phyloP scores from a whole-genome alignment of 148 eudicot genomes.

The Chenopodium suecicum region DNA sequence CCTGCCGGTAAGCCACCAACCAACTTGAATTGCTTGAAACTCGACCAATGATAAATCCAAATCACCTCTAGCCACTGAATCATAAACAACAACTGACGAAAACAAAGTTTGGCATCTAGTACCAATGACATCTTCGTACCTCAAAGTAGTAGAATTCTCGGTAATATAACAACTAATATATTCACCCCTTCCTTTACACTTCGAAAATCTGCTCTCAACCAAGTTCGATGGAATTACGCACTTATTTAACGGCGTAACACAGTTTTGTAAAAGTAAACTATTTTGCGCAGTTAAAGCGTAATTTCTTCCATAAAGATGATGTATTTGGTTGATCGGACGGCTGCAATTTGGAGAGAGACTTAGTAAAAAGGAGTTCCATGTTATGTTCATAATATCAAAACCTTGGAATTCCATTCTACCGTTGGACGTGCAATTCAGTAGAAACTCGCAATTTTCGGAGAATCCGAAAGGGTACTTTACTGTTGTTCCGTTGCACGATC shows the following conservation, averaged over 20 bases:
- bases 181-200: too few relatives aligned
- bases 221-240: constrained; percentile 39
- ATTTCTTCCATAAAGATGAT: constrained; percentile 24
- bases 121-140: background rate
- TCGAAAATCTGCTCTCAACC: constrained; percentile 18
- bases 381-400: constrained; percentile 41
- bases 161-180: too few relatives aligned
- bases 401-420: constrained; percentile 31
- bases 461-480: constrained; percentile 75
- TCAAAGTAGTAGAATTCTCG: too few relatives aligned
- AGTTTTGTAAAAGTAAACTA: constrained; percentile 44
- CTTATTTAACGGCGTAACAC: constrained; percentile 20
- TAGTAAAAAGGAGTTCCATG: constrained; percentile 36
- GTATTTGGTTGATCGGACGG: constrained; percentile 33
- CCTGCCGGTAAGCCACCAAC: constrained; percentile 68
- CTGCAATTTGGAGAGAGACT: constrained; percentile 47
- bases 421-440: constrained; percentile 35
- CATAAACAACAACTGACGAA: constrained; percentile 46
- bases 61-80: constrained; percentile 7
- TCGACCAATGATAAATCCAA: constrained; percentile 34
- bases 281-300: constrained; percentile 49
- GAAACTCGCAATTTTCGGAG: constrained; percentile 46
- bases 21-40: constrained; percentile 52
- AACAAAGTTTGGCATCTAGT: constrained; percentile 40
- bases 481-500: constrained; percentile 31